Evolutionary conservation across 2,329 filamentous ascomycete species (phyloP), one percentile per base, ranked within the genome.

Genomic region (Sordariomycetes sp.): DNA sequence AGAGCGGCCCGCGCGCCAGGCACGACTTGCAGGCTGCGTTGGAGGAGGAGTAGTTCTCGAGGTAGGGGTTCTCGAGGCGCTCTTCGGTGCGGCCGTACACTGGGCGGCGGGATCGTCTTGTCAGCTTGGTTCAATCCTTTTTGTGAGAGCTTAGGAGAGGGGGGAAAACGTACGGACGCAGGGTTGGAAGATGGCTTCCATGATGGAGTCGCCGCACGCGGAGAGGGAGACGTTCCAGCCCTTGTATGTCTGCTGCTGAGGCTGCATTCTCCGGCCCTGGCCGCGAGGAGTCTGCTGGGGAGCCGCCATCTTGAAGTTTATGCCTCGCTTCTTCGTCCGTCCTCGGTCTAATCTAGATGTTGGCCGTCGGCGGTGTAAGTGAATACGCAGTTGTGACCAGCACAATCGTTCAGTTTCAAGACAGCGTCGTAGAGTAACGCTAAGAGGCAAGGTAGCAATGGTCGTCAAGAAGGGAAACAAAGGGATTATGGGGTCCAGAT

Each of bases 81-180:
- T 62, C 56, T 12, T 61, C 44, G 5, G 65, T 66, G 42, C 57
- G 55, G 35, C 65, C 65, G 35, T 64, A 40, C 21, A 68, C 63
- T 67, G 11, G 7, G 29, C 12, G 12, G 12, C 16, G 27, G n/a
- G n/a, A n/a, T n/a, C n/a, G n/a, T n/a, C n/a, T n/a, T n/a, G n/a
- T 30, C 15, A 30, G 27, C 16, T 11, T 12, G 4, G 16, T 4
- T 9, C 11, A 12, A 16, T 10, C 15, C 10, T 11, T 15, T 17
- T n/a, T 7, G n/a, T 4, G 10, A 30, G 3, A n/a, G 12, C 11
- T 10, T 4, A 10, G 16, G 3, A 12, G 4, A 19, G 20, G 15
- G 23, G 31, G 15, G 3, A 12, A 19, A 16, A 61, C 63, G 31
- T 51, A 68, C 64, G 48, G 17, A 68, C 42, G 39, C 64, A 68